These are phyloP conservation scores for Pseudogymnoascus sp. DNA, from an alignment of 2,329 filamentous ascomycete species.

Conservation along the genomic window DNA sequence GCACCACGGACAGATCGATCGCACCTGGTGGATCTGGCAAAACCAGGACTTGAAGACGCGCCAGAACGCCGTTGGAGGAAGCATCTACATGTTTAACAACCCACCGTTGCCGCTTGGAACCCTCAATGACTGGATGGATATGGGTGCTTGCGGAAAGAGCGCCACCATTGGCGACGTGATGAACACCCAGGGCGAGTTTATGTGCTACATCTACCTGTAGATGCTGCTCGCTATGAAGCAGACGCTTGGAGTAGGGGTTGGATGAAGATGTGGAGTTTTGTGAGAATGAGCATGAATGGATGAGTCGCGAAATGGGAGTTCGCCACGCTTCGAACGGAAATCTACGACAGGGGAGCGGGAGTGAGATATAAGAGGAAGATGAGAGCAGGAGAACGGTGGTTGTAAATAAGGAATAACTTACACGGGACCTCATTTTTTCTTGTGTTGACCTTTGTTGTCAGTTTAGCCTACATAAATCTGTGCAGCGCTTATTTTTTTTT, in stretches of 20 bases:
- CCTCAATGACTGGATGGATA: not conserved
- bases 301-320: constrained; percentile 3
- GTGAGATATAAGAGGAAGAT: not conserved
- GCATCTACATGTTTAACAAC: constrained; percentile 34
- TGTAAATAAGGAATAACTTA: constrained; percentile 1
- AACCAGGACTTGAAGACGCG: constrained; percentile 33
- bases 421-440: constrained; percentile 1
- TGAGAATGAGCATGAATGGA: not conserved
- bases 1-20: constrained; percentile 39
- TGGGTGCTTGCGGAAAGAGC: not conserved
- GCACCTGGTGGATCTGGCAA: constrained; percentile 42
- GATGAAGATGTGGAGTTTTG: not conserved
- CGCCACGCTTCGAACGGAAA: not conserved
- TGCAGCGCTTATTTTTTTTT: not conserved
- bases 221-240: not conserved
- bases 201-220: constrained; percentile 7
- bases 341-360: not conserved
- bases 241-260: not conserved
- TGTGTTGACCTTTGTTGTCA: not conserved
- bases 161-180: not conserved
- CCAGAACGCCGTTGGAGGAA: constrained; percentile 26
- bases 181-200: not conserved
- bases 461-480: constrained; percentile 2
- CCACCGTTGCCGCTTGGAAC: not conserved
- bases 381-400: not conserved